These are phyloP conservation scores for Hylodesmum podocarpum DNA, from an alignment of 306 rosid species.

Conservation along the genomic window DNA sequence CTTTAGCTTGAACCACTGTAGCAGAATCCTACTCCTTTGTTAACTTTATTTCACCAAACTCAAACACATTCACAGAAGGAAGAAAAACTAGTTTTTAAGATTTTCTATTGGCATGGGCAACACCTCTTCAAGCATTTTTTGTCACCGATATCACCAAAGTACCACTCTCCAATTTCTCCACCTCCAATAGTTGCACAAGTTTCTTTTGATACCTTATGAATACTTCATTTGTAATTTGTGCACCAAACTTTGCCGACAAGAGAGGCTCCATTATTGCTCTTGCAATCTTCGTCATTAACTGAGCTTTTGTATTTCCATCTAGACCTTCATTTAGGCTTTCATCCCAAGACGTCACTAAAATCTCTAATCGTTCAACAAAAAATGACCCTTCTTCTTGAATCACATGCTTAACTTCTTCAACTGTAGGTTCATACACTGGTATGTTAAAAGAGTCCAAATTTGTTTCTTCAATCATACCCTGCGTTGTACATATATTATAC, in stretches of 20 bases:
- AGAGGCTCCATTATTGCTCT: not conserved
- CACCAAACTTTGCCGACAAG: not conserved
- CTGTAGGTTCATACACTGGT: not conserved
- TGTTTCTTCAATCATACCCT: slow-evolving; percentile 11
- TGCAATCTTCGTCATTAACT: not conserved
- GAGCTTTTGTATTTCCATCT: not conserved
- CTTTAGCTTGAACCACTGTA: too few relatives aligned
- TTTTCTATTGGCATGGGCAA: too few relatives aligned
- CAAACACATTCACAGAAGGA: too few relatives aligned
- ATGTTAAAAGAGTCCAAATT: not conserved
- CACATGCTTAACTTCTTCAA: not conserved
- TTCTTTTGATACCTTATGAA: not conserved
- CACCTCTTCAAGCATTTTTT: too few relatives aligned
- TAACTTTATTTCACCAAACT: too few relatives aligned
- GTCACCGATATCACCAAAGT: not conserved
- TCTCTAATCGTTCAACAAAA: not conserved
- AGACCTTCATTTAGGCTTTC: not conserved
- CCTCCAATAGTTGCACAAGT: too few relatives aligned
- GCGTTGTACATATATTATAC: not conserved
- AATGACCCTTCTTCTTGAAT: slow-evolving; percentile 24
- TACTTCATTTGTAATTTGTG: not conserved
- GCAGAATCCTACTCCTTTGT: too few relatives aligned
- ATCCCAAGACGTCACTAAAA: not conserved
- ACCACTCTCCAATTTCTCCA: not conserved
- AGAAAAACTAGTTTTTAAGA: too few relatives aligned